Conservation (phyloP, 345 rosid species). For the Cardamine occulta region DNA sequence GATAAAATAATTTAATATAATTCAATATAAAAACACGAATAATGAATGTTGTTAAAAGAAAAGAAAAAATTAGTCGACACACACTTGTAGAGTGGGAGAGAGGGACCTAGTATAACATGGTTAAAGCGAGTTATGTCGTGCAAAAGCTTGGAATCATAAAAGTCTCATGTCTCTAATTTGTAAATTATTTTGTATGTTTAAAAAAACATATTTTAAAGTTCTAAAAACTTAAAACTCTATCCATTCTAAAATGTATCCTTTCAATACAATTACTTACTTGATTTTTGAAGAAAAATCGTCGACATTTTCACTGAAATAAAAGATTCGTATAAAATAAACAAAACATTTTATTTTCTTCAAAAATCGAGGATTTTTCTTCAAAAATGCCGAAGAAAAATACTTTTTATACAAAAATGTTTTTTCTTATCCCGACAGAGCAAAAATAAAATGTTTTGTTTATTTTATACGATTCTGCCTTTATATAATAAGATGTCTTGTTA, state of each 20-base stretch:
- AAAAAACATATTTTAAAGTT: neutral
- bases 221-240: neutral
- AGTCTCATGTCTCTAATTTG: neutral
- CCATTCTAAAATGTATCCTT: neutral
- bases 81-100: neutral
- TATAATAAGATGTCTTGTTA: neutral
- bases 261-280: neutral
- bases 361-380: too few species aligned
- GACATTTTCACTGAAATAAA: neutral
- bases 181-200: neutral
- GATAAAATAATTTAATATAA: too few species aligned
- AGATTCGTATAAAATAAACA: too few species aligned
- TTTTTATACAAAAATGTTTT: too few species aligned
- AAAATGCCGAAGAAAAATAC: too few species aligned
- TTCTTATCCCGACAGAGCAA: neutral
- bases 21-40: neutral
- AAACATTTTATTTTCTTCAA: too few species aligned
- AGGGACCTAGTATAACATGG: slow-evolving; percentile 25
- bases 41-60: neutral
- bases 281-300: neutral
- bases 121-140: slow-evolving; percentile 18
- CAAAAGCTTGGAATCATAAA: slow-evolving; percentile 17
- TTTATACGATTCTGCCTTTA: neutral
- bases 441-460: neutral
- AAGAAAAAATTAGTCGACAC: slow-evolving; percentile 8